These are phyloP conservation scores for Pythium myriotylum DNA, from an alignment of 352 stramenopile genomes.

Conservation along the genomic window DNA sequence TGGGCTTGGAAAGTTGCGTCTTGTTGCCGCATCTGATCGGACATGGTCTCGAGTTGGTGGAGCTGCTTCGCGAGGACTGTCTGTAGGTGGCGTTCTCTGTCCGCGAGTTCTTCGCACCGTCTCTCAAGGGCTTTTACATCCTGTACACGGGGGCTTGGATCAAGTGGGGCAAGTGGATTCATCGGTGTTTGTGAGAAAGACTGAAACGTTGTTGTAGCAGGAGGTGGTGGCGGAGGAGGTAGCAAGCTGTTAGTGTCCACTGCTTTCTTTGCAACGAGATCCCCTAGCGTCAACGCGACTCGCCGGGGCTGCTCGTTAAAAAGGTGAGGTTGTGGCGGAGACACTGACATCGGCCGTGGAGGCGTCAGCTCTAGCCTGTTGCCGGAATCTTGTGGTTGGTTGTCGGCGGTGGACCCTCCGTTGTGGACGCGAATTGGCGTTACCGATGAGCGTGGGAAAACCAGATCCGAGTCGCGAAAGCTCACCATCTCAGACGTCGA, in stretches of 20 bases:
- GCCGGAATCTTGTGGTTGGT: too few species aligned
- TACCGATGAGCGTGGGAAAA: too few species aligned
- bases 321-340: too few species aligned
- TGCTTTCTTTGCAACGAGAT: conserved; percentile 17
- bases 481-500: conserved; percentile 50
- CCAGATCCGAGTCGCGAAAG: conserved; percentile 21
- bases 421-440: too few species aligned
- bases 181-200: not conserved
- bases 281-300: conserved; percentile 19
- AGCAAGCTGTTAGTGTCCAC: not conserved
- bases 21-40: conserved; percentile 22
- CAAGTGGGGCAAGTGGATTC: not conserved
- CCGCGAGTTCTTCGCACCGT: conserved; percentile 10
- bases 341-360: not conserved
- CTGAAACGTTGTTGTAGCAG: not conserved
- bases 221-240: not conserved
- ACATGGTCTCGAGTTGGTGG: conserved; percentile 21
- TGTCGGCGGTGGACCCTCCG: too few species aligned
- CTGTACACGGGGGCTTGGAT: not conserved
- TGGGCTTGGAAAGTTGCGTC: conserved; percentile 10
- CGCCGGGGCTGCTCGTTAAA: not conserved
- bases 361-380: not conserved
- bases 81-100: conserved; percentile 19
- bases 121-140: conserved; percentile 10
- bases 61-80: conserved; percentile 19